Conservation (phyloP, 129 eudicot species). For the Lonicera japonica region DNA sequence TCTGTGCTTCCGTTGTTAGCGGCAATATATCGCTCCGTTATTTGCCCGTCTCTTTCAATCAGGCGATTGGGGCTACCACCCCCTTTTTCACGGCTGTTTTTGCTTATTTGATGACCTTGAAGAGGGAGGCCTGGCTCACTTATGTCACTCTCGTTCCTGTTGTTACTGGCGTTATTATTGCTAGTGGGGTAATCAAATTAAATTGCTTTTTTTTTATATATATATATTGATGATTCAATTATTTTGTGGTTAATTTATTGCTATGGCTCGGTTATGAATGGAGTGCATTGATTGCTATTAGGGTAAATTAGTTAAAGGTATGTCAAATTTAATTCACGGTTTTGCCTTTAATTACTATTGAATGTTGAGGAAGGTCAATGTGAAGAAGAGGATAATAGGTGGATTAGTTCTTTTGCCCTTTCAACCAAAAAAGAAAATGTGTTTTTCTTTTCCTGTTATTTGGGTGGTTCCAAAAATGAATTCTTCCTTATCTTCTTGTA, state of each 20-base stretch:
- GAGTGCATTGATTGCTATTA: background rate
- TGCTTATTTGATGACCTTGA: slow-evolving; percentile 71
- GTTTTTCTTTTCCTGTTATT: too few species aligned
- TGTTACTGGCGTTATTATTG: slow-evolving; percentile 79
- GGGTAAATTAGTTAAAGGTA: too few species aligned
- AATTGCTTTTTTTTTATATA: background rate
- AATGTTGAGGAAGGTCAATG: too few species aligned
- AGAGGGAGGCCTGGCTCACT: slow-evolving; percentile 74
- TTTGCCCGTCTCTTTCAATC: slow-evolving; percentile 86
- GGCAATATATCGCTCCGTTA: slow-evolving; percentile 80
- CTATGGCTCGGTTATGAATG: background rate
- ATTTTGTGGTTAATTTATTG: background rate
- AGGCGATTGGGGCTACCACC: slow-evolving; percentile 92
- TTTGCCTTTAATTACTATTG: too few species aligned
- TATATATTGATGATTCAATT: too few species aligned
- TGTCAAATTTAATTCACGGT: too few species aligned
- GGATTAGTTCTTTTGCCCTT: too few species aligned
- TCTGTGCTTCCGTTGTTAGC: slow-evolving; percentile 81
- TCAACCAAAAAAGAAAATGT: too few species aligned
- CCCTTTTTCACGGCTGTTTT: slow-evolving; percentile 91
- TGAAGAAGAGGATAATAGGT: too few species aligned
- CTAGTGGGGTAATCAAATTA: slow-evolving; percentile 67
- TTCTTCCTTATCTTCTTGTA: too few species aligned
- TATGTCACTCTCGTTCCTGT: slow-evolving; percentile 76
- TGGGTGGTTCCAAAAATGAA: too few species aligned